Base-by-base conservation (phyloP, 768 basidiomycete genomes). In the Auricularia heimuer region DNA sequence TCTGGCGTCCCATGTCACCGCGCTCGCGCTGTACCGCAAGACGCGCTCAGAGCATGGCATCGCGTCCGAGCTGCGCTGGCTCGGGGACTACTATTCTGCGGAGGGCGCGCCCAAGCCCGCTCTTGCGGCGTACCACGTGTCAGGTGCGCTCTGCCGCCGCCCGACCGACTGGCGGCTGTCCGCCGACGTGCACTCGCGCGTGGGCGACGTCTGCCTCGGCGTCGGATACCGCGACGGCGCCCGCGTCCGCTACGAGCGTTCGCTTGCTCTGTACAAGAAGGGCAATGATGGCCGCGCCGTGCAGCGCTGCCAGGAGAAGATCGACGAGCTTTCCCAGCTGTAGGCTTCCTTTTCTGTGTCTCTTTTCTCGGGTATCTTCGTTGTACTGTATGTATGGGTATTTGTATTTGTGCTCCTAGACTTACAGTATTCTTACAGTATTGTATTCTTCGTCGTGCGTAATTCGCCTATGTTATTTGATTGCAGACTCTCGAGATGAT, bases 251-350 rank as follows among this genome's bases (percentile, higher is more conserved):
- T 60, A 60, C 24, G 56, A 60, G 56, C 56, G 56, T 24, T 29
- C 29, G 10, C 10, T 29, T 8, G 56, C 29, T 4, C 24, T 60
- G 21, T 60, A 60, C 29, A 24, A 24, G 24, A 60, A 60, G 56
- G 56, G 24, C 56, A 60, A 34, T 29, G 56, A 60, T 34, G 29
- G 24, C 4, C 4, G 34, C 24, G 56, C 56, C 34, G 18, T 35
- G 11, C 29, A 60, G 34, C 56, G 21, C 7, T 33, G 29, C 56
- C 56, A 60, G 34, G 56, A 60, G 18, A 60, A 60, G 56, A 29
- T 60, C 18, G 56, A 60, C 34, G 56, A 60, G 56, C 56, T 60
- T 60, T 10, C 47, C 18, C 63, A 34, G n/a, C 68, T 76, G 67
- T 64, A 78, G 39, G 12, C 12, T 42, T 42, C 12, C 8, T 42